Percentiles rank a stretch among this genome's conserved stretches.
phyloP scores from a whole-genome alignment of 768 basidiomycete genomes.

The Russula virescens region DNA sequence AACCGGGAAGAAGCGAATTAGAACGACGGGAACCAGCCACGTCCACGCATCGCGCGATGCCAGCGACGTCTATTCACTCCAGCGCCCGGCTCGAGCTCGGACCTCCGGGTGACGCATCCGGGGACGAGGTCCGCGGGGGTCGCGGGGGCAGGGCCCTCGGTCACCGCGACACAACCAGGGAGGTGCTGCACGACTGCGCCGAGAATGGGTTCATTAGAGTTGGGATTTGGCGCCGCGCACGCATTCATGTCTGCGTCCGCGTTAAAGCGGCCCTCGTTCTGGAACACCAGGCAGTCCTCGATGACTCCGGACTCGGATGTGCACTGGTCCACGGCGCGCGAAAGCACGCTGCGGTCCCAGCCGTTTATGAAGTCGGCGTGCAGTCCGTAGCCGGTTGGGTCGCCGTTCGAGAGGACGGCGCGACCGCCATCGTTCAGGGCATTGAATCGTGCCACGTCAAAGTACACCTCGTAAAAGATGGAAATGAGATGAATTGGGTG shows the following conservation, averaged over 20 bases:
- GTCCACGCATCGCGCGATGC: constrained; percentile 17
- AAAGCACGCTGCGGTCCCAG: constrained; percentile 38
- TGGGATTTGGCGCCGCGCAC: constrained; percentile 8
- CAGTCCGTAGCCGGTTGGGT: constrained; percentile 40
- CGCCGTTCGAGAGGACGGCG: constrained; percentile 39
- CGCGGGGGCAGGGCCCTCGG: constrained; percentile 6
- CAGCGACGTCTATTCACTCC: neutral
- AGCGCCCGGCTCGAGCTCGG: neutral
- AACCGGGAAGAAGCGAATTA: neutral
- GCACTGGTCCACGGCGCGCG: constrained; percentile 34
- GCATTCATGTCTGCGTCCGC: neutral
- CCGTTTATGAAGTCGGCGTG: constrained; percentile 38
- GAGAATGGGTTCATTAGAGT: neutral
- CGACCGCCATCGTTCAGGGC: constrained; percentile 30
- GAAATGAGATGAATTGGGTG: constrained; percentile 37
- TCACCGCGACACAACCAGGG: constrained; percentile 17
- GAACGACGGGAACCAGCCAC: neutral
- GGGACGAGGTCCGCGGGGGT: neutral
- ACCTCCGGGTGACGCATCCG: constrained; percentile 3
- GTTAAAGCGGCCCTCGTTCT: constrained; percentile 6
- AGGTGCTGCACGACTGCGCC: neutral
- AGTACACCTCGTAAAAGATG: constrained; percentile 39
- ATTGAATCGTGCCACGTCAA: constrained; percentile 28
- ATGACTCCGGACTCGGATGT: constrained; percentile 15
- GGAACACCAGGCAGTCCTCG: constrained; percentile 13